A percentile compares a stretch with the other conserved stretches of the same genome.
phyloP scores from a whole-genome alignment of 129 eudicot genomes.

The Flaveria ramosissima region DNA sequence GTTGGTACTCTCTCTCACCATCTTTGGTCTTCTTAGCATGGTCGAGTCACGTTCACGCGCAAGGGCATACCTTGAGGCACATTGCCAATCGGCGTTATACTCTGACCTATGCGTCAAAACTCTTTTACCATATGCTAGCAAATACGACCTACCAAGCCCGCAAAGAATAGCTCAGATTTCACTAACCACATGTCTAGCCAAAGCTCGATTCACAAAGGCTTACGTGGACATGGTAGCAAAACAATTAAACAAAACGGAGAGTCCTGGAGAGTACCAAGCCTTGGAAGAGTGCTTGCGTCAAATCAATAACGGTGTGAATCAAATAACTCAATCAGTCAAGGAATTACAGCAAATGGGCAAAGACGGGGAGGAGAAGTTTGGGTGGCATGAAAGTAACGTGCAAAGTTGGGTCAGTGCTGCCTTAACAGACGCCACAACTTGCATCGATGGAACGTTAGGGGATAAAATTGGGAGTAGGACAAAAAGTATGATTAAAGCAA shows the following conservation, averaged over 20 bases:
- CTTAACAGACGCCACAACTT: constrained; percentile 48
- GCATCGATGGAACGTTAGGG: constrained; percentile 54
- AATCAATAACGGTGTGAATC: constrained; percentile 57
- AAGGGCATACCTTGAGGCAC: constrained; percentile 48
- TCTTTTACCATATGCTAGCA: constrained; percentile 35
- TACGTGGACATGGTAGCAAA: constrained; percentile 50
- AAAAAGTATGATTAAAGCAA: constrained; percentile 52
- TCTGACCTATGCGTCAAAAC: constrained; percentile 44
- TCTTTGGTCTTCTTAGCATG: constrained; percentile 31
- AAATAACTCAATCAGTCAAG: constrained; percentile 48
- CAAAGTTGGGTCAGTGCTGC: constrained; percentile 71
- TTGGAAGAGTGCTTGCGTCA: constrained; percentile 49
- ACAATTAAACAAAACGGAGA: constrained; percentile 34
- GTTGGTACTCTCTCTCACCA: constrained; percentile 35
- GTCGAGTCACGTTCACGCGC: constrained; percentile 50
- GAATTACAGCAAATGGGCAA: constrained; percentile 43
- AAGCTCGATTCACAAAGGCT: constrained; percentile 51
- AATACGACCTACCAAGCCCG: constrained; percentile 39
- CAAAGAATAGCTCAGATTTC: constrained; percentile 59
- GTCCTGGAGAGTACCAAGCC: constrained; percentile 40
- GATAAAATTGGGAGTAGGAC: constrained; percentile 41
- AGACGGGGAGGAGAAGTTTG: constrained; percentile 43
- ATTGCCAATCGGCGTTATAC: constrained; percentile 49
- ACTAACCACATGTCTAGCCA: constrained; percentile 51
- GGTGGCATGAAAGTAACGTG: constrained; percentile 71